Conservation (phyloP, 169 alveolate species). For the Plasmodium relictum region DNA sequence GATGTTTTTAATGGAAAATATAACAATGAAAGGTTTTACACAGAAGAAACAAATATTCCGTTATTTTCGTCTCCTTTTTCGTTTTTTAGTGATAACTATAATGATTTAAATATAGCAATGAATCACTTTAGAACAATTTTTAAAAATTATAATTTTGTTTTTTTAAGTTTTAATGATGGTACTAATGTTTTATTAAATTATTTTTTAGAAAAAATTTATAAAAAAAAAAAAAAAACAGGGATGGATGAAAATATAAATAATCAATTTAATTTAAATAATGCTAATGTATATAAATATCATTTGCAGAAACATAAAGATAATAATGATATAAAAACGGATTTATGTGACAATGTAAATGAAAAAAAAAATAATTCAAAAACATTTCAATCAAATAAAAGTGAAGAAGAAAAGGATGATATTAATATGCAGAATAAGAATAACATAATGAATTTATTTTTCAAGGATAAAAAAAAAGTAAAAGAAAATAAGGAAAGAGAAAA, state of each 20-base stretch:
- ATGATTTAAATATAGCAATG: slow-evolving; percentile 60
- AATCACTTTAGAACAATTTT: slow-evolving; percentile 36
- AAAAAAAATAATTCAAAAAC: slow-evolving; percentile 10
- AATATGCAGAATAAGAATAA: slow-evolving; percentile 14
- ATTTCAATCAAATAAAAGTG: slow-evolving; percentile 13
- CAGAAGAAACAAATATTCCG: neutral
- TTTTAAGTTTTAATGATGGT: slow-evolving; percentile 64
- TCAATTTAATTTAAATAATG: slow-evolving; percentile 39
- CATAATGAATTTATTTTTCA: slow-evolving; percentile 47
- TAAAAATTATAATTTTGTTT: slow-evolving; percentile 59
- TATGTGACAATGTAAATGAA: neutral
- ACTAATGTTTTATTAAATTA: slow-evolving; percentile 50
- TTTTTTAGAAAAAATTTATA: slow-evolving; percentile 58
- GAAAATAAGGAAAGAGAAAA: neutral
- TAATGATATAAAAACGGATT: slow-evolving; percentile 6
- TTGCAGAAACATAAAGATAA: slow-evolving; percentile 16
- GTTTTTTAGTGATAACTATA: slow-evolving; percentile 46
- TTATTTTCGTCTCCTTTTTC: slow-evolving; percentile 65
- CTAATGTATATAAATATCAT: slow-evolving; percentile 34
- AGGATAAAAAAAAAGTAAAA: slow-evolving; percentile 41
- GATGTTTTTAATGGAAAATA: neutral
- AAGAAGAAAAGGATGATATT: slow-evolving; percentile 25
- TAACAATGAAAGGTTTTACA: neutral
- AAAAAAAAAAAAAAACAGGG: slow-evolving; percentile 40
- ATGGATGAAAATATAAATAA: neutral